Base-by-base conservation (phyloP, 139 green algal genomes). In the Micractinium conductrix region DNA sequence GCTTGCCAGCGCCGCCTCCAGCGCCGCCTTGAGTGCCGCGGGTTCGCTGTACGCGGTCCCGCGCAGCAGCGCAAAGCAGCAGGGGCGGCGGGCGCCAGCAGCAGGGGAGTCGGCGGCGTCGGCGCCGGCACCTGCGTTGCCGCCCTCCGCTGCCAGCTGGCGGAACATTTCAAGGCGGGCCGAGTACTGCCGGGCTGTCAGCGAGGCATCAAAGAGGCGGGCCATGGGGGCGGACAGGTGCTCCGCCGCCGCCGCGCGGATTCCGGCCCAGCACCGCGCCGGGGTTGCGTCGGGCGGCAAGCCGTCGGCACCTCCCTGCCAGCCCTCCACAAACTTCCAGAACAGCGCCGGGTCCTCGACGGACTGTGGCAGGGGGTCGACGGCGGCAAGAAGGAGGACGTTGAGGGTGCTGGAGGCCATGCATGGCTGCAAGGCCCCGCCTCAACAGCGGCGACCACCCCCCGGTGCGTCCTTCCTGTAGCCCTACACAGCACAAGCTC, bases 141-240 rank as follows among this genome's bases (percentile, higher is more conserved):
- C 7, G 48, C 35, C 33, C 80, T 93, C 82, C n/a, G 55, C 60
- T 12, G 87, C 85, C 79, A 96, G 84, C 67, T 92, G 91, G 69
- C 86, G 84, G 60, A 92, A 91, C 85, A 93, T 86, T 67, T 95
- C 89, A 60, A 97, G 80, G n/a, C 87, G 86, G 3, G 93, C 85
- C 2, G 90, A 93, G 88, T 96, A 96, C 85, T 96, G 91, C n/a
- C 93, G 78, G 0, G 89, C 86, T 17, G 83, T 89, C 80, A 97
- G 68, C 6, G 89, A 86, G 42, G 93, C 63, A 1, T 86, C 90
- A 30, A 96, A 28, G 12, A 95, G 85, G 84, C 60, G 63, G 6
- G 53, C 55, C 86, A 88, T 86, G 72, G 16, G 16, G 28, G 19
- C 30, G 30, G n/a, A 43, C 40, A 53, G 44, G 28, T 70, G 43